phyloP scores from a whole-genome alignment of 257 asterid species.

The Gynochthodes officinalis region DNA sequence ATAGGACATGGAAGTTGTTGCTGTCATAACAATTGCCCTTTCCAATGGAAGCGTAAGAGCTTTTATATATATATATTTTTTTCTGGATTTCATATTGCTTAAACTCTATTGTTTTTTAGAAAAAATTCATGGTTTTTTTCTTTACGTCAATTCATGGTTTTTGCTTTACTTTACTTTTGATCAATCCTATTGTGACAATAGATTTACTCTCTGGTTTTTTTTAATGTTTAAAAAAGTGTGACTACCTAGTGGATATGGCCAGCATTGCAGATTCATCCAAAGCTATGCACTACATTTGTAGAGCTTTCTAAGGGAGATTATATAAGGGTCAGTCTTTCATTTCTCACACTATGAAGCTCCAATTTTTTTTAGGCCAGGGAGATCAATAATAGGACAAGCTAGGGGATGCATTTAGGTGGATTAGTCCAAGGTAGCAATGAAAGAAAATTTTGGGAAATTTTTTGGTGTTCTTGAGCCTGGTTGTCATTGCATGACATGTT shows the following conservation, averaged over 20 bases:
- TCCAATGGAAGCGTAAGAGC: slow-evolving; percentile 94
- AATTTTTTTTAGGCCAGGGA: background rate
- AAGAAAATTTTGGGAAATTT: slow-evolving; percentile 28
- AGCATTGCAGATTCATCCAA: no score
- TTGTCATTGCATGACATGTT: slow-evolving; percentile 31
- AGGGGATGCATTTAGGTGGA: slow-evolving; percentile 33
- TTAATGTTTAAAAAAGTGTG: no score
- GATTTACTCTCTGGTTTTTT: no score
- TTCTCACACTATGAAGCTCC: background rate
- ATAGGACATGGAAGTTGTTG: slow-evolving; percentile 99
- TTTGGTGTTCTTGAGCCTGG: slow-evolving; percentile 26
- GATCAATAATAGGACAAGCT: slow-evolving; percentile 28
- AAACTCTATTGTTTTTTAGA: background rate
- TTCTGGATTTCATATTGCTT: slow-evolving; percentile 13
- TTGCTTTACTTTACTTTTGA: slow-evolving; percentile 78
- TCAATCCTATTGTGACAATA: no score
- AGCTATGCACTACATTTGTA: no score
- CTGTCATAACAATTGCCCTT: slow-evolving; percentile 97
- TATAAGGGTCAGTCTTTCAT: background rate
- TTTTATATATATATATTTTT: no score
- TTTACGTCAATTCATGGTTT: slow-evolving; percentile 38
- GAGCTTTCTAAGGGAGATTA: background rate
- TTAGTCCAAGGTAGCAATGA: slow-evolving; percentile 25
- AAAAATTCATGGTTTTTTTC: background rate
- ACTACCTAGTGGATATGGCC: no score